Evolutionary conservation across 2,329 filamentous ascomycete species (phyloP), one percentile per base, ranked within the genome.

Genomic region (Aspergillus glaucus): DNA sequence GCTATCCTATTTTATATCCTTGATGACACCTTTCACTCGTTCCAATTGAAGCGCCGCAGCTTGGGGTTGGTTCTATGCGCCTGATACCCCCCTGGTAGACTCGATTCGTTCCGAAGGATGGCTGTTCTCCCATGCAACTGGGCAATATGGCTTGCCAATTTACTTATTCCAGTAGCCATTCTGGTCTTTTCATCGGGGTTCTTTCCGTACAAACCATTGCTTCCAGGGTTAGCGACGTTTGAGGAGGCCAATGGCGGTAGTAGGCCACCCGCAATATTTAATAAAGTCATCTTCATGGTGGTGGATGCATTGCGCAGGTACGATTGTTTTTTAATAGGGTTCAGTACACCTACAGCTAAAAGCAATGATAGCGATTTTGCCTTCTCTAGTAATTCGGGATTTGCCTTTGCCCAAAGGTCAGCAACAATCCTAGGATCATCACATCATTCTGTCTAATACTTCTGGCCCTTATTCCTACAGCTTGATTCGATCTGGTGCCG

Each of bases 221-320:
- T 98, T 43, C 84, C 91, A 9, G 93, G 93, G 3, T 74, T 95
- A 43, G 91, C 93, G 8, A 74, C 79, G 54, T 87, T 69, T 55
- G 57, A 63, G 24, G 55, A 84, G 68, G 78, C 81, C 53, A 62
- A 78, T 44, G 64, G 79, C 24, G 71, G 75, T 17, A 62, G 70
- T 43, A 77, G 77, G 6, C 83, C 86, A 3, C 70, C 76, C 44
- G 79, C 87, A 30, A 83, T 86, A 0, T 98, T 98, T 67, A 84
- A 97, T 69, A 90, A 86, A 62, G 76, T 97, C 46, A 77, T 98
- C 47, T 96, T 98, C 68, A 97, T 98, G 92, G 90, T 98, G 6
- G 87, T 98, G 24, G 93, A 98, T 79, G 92, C 93, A 21, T 70
- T 98, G 66, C 80, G 91, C 69, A 95, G 88, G 87, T 90, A 77